Evolutionary conservation across 306 rosid genomes (phyloP).

Genomic region (Pterocarpus santalinus): DNA sequence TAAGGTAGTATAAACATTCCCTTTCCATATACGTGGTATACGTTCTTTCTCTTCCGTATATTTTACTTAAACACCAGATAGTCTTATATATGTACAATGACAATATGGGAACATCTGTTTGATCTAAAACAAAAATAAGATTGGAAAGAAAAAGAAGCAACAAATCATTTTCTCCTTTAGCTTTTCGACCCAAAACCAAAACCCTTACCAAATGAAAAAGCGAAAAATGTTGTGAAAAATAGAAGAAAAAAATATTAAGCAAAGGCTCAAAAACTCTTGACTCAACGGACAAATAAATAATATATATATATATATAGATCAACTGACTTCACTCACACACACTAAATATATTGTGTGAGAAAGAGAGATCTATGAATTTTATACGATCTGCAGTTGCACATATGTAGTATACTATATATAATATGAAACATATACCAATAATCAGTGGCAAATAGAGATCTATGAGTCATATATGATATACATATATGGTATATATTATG

Average conservation of each 20-base stretch:
- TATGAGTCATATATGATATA: neutral
- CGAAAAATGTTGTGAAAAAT: too few relatives aligned
- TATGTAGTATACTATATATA: neutral
- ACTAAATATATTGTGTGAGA: neutral
- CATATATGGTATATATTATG: neutral
- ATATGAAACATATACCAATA: neutral
- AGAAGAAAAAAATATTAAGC: neutral
- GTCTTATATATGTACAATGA: neutral
- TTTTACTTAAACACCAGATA: neutral
- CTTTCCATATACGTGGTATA: too few relatives aligned
- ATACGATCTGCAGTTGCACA: neutral
- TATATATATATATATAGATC: neutral
- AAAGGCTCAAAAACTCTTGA: neutral
- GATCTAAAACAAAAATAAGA: neutral
- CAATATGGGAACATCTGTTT: too few relatives aligned
- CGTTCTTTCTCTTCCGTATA: too few relatives aligned
- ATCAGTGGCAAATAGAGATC: neutral
- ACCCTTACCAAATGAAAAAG: slow-evolving; percentile 20
- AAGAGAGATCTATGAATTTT: slow-evolving; percentile 22
- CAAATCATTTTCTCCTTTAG: slow-evolving; percentile 7
- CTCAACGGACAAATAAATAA: neutral
- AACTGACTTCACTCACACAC: neutral
- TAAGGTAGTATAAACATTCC: neutral
- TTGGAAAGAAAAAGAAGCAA: neutral
- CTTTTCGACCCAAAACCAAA: slow-evolving; percentile 26